Conservation (phyloP, 805 yeast genomes). For the Phaffomyces thermotolerans region DNA sequence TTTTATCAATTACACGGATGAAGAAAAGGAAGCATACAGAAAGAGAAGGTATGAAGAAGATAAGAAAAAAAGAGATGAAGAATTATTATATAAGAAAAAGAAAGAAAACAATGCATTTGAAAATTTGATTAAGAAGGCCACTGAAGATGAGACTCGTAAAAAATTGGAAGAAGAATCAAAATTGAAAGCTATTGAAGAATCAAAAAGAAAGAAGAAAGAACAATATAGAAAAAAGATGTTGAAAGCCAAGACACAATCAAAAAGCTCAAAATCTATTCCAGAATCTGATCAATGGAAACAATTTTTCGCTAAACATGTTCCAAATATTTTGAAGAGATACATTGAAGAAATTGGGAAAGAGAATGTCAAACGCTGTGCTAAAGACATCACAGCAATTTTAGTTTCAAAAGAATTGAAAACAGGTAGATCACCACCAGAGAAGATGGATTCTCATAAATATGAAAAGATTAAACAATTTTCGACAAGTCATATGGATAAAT, state of each 20-base stretch:
- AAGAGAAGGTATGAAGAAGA: constrained; percentile 14
- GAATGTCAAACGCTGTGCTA: constrained; percentile 66
- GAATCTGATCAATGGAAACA: constrained; percentile 28
- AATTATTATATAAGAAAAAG: constrained; percentile 18
- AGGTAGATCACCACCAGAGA: constrained; percentile 38
- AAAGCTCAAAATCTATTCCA: constrained; percentile 11
- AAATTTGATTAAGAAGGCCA: constrained; percentile 35
- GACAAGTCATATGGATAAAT: constrained; percentile 60
- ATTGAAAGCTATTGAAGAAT: constrained; percentile 8
- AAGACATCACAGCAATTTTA: constrained; percentile 64
- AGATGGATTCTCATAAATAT: constrained; percentile 56
- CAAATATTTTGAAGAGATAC: constrained; percentile 66
- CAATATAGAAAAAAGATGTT: constrained; percentile 25
- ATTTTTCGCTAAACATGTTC: constrained; percentile 66
- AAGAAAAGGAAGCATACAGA: constrained; percentile 20
- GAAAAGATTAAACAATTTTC: constrained; percentile 63
- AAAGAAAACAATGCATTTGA: constrained; percentile 22
- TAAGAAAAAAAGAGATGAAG: constrained; percentile 19
- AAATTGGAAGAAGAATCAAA: constrained; percentile 20
- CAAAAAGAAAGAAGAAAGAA: constrained; percentile 25
- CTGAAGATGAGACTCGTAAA: constrained; percentile 21
- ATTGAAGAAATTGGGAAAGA: constrained; percentile 65
- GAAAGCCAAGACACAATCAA: constrained; percentile 1
- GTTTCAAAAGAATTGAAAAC: constrained; percentile 56
- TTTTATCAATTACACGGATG: not conserved